Conservation (phyloP, 2,329 filamentous ascomycete genomes). For the Madurella fahalii region DNA sequence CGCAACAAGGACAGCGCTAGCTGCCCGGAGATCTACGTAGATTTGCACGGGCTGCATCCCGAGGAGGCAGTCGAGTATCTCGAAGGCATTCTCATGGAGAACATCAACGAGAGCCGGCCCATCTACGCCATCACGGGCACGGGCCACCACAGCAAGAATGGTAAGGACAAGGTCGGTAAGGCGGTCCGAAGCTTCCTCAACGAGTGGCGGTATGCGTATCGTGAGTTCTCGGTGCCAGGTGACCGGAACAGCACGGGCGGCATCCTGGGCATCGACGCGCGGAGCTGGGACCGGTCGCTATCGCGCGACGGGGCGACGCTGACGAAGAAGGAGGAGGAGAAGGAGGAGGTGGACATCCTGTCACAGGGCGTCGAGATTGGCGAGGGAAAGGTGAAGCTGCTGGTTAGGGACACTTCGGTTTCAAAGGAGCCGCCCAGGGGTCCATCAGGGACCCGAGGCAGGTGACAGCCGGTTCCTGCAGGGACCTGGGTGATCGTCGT, state of each 20-base stretch:
- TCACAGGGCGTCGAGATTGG: conserved; percentile 65
- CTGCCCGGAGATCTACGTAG: conserved; percentile 79
- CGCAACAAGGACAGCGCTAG: conserved; percentile 67
- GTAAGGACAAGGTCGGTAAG: conserved; percentile 97
- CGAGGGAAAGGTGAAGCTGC: conserved; percentile 61
- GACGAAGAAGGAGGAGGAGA: conserved; percentile 37
- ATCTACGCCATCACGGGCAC: conserved; percentile 97
- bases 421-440: conserved; percentile 50
- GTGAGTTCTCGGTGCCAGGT: conserved; percentile 94
- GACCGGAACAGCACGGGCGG: conserved; percentile 81
- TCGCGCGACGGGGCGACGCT: conserved; percentile 41
- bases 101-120: conserved; percentile 66
- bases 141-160: conserved; percentile 96
- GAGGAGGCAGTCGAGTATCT: conserved; percentile 96
- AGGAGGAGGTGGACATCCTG: conserved; percentile 53
- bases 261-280: conserved; percentile 63
- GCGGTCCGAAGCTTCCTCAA: conserved; percentile 86
- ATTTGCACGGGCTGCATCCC: conserved; percentile 96
- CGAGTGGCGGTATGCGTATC: conserved; percentile 92
- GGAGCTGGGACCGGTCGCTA: conserved; percentile 62
- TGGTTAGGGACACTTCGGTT: conserved; percentile 49
- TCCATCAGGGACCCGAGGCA: conserved; percentile 46
- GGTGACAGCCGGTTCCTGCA: conserved; percentile 24
- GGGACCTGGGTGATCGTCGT: neutral
- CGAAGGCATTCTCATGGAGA: conserved; percentile 80